These are phyloP conservation scores for Rhodotorula mucilaginosa DNA, from an alignment of 1,284 basidiomycete genomes.

Conservation along the genomic window DNA sequence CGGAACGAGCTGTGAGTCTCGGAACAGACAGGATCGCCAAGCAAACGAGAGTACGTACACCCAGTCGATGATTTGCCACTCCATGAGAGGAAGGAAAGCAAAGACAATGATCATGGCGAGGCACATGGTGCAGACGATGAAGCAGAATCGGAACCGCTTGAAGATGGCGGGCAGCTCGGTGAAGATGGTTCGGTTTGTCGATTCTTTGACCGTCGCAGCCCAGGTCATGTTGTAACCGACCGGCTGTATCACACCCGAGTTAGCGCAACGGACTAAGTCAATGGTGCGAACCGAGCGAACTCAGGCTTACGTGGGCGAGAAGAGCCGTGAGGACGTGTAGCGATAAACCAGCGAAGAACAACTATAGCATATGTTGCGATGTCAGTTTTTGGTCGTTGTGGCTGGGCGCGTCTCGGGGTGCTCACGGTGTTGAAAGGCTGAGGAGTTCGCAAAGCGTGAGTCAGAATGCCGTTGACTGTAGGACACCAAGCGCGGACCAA, in stretches of 20 bases:
- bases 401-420: too few species aligned
- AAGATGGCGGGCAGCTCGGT: slow-evolving; percentile 45
- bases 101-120: slow-evolving; percentile 18
- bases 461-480: neutral
- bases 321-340: slow-evolving; percentile 70
- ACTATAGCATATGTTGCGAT: slow-evolving; percentile 60
- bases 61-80: slow-evolving; percentile 54
- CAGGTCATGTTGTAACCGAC: slow-evolving; percentile 81
- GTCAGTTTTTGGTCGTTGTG: neutral
- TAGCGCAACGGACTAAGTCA: neutral
- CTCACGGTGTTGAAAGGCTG: slow-evolving; percentile 1
- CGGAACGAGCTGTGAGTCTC: neutral
- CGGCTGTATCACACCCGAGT: slow-evolving; percentile 58
- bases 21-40: neutral
- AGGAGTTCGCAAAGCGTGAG: too few species aligned
- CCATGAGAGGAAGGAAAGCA: slow-evolving; percentile 57
- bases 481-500: neutral
- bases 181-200: slow-evolving; percentile 15
- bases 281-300: too few species aligned
- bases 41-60: slow-evolving; percentile 32
- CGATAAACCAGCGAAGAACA: slow-evolving; percentile 73
- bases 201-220: slow-evolving; percentile 61
- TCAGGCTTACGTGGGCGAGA: slow-evolving; percentile 56
- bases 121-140: slow-evolving; percentile 53
- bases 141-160: slow-evolving; percentile 62